phyloP scores from a whole-genome alignment of 2,329 filamentous ascomycete genomes.

The Cordyceps cateniannulata region DNA sequence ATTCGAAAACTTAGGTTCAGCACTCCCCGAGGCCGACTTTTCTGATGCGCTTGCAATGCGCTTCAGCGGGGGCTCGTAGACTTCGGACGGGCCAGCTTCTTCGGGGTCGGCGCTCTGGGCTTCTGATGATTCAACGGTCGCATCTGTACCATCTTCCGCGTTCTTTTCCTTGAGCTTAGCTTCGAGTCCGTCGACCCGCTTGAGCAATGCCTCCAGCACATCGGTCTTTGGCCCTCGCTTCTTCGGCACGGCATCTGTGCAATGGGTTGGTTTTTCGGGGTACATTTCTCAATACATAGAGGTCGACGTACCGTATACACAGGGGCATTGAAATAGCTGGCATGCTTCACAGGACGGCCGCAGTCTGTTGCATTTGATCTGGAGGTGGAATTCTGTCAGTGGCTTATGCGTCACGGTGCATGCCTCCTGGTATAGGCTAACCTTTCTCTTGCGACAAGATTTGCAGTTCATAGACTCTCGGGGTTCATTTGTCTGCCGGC shows the following conservation, averaged over 20 bases:
- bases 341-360: constrained; percentile 83
- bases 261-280: background rate
- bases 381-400: constrained; percentile 12
- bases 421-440: constrained; percentile 31
- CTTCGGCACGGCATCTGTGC: constrained; percentile 75
- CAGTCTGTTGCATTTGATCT: constrained; percentile 90
- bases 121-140: background rate
- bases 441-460: constrained; percentile 87
- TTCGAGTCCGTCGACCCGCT: constrained; percentile 79
- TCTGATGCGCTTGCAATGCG: constrained; percentile 31
- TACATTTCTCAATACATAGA: background rate
- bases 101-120: background rate
- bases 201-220: constrained; percentile 75
- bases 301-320: constrained; percentile 67
- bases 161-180: constrained; percentile 69
- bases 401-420: background rate
- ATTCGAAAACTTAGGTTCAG: constrained; percentile 35
- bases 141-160: constrained; percentile 17
- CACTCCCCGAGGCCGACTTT: constrained; percentile 26
- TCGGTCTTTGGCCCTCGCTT: constrained; percentile 88
- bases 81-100: constrained; percentile 22
- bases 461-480: constrained; percentile 95
- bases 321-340: constrained; percentile 81
- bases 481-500: constrained; percentile 66
- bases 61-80: constrained; percentile 35